Evolutionary conservation across 768 basidiomycete genomes (phyloP).

Genomic region (Mycena albidolilacea): DNA sequence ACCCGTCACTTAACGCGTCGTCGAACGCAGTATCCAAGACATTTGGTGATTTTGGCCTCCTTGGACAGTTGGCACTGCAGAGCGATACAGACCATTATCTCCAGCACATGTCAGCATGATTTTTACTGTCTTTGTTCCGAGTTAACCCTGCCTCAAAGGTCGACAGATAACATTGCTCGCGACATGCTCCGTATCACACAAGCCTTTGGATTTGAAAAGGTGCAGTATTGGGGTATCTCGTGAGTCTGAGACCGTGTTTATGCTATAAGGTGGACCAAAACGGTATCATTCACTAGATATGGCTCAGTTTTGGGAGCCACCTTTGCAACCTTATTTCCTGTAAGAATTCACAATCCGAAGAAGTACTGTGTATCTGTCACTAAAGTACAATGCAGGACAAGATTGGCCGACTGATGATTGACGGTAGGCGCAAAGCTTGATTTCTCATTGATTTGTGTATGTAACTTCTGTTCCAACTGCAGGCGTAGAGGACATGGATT

Average conservation of each 20-base stretch:
- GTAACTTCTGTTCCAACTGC: neutral
- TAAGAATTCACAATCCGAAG: neutral
- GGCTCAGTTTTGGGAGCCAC: neutral
- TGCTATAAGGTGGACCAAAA: neutral
- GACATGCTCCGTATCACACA: neutral
- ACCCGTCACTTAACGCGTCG: neutral
- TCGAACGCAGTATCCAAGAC: neutral
- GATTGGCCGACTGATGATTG: conserved; percentile 4
- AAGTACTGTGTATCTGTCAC: neutral
- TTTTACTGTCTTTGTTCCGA: neutral
- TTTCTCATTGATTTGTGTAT: neutral
- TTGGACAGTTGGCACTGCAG: neutral
- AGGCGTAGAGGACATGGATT: conserved; percentile 14
- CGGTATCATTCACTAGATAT: neutral
- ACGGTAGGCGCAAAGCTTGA: conserved; percentile 2
- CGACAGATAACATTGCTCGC: neutral
- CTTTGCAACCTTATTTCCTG: neutral
- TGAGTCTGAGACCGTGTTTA: neutral
- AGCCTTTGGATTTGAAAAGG: conserved; percentile 45
- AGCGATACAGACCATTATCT: neutral
- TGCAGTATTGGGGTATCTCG: conserved; percentile 28
- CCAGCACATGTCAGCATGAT: conserved; percentile 29
- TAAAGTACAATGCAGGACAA: neutral
- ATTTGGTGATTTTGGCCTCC: neutral
- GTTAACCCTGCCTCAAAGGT: neutral